Evolutionary conservation across 1,284 basidiomycete species (phyloP).

Genomic region (Microbotryum scabiosae): DNA sequence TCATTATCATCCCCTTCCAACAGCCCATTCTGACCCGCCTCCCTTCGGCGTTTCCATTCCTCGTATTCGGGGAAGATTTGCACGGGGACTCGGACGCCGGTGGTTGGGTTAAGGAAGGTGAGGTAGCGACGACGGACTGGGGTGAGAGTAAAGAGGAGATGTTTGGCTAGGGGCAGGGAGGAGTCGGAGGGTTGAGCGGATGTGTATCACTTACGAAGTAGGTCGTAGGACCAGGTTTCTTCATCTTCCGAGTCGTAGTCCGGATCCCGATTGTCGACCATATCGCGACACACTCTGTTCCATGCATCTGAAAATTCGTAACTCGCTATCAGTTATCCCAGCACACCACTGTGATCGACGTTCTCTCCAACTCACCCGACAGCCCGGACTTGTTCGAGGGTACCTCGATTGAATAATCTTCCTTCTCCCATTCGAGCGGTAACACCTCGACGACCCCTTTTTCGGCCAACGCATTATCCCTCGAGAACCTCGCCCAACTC

Average conservation of each 20-base stretch:
- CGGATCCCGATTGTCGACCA: conserved; percentile 21
- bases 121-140: conserved; percentile 17
- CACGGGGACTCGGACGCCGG: conserved; percentile 2
- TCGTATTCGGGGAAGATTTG: conserved; percentile 13
- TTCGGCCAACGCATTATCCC: neutral
- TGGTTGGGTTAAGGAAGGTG: conserved; percentile 11
- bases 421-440: conserved; percentile 19
- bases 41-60: conserved; percentile 7
- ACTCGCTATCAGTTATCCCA: too few species aligned
- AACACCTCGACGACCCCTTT: conserved; percentile 15
- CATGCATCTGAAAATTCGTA: neutral
- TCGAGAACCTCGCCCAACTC: conserved; percentile 1
- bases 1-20: neutral
- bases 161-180: neutral
- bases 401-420: conserved; percentile 5
- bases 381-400: conserved; percentile 11
- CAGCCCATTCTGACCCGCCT: neutral
- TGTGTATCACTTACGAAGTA: conserved; percentile 10
- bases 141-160: neutral
- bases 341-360: too few species aligned
- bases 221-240: conserved; percentile 19
- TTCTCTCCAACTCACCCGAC: conserved; percentile 6
- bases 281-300: conserved; percentile 6
- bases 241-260: conserved; percentile 31
- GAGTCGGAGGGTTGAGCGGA: neutral